Conservation (phyloP, 305 asterid species). For the Fraxinus platypoda region DNA sequence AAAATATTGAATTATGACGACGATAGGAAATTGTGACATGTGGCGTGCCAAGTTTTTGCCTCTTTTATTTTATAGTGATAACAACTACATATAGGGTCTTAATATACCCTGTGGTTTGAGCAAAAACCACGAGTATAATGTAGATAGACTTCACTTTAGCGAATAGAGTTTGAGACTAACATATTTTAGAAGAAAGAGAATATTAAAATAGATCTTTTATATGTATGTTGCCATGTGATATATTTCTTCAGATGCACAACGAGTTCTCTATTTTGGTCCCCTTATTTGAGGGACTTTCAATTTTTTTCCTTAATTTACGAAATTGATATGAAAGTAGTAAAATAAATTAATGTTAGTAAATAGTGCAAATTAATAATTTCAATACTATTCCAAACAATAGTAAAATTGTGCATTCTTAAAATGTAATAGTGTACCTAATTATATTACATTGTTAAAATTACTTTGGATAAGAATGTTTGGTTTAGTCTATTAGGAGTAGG, state of each 20-base stretch:
- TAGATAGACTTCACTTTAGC: neutral
- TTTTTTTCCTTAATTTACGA: too few relatives aligned
- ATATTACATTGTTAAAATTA: neutral
- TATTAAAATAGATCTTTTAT: neutral
- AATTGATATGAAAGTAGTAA: neutral
- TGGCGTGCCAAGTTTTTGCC: too few relatives aligned
- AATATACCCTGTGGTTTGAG: neutral
- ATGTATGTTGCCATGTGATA: neutral
- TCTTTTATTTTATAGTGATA: too few relatives aligned
- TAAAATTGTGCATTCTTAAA: too few relatives aligned
- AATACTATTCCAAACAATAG: neutral
- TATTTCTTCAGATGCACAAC: neutral
- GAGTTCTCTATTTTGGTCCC: neutral
- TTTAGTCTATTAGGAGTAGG: neutral
- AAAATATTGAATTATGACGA: too few relatives aligned
- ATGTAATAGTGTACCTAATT: neutral
- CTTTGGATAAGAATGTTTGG: neutral
- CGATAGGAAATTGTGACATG: too few relatives aligned
- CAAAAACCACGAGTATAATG: too few relatives aligned
- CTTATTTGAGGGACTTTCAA: neutral
- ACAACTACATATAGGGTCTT: too few relatives aligned
- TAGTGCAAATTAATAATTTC: neutral
- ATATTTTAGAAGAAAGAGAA: neutral
- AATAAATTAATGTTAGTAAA: too few relatives aligned
- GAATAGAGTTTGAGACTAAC: neutral